Percentiles rank a stretch among this genome's conserved stretches.
Evolutionary conservation across 1,284 basidiomycete genomes (phyloP).

Genomic region (Gomphus bonarii): DNA sequence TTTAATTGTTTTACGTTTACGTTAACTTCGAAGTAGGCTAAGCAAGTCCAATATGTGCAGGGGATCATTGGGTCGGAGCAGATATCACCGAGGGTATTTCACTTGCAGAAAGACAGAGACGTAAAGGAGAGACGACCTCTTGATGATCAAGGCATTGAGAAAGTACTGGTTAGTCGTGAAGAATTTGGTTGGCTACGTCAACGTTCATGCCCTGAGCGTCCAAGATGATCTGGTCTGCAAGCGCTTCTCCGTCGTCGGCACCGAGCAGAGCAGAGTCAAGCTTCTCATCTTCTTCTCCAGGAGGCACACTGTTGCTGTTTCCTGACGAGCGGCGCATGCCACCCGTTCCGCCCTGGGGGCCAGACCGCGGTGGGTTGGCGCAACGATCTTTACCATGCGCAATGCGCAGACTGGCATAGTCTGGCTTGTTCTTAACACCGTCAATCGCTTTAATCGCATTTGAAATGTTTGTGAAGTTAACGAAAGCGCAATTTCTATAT

Average conservation of each 20-base stretch:
- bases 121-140: background rate
- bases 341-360: slow-evolving; percentile 19
- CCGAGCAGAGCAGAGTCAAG: slow-evolving; percentile 8
- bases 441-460: slow-evolving; percentile 96
- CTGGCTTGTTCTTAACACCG: slow-evolving; percentile 76
- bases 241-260: background rate
- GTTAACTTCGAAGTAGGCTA: slow-evolving; percentile 12
- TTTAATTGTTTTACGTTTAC: slow-evolving; percentile 8
- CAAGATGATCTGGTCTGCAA: background rate
- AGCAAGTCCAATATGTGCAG: slow-evolving; percentile 7
- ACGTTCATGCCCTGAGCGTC: slow-evolving; percentile 3
- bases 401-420: slow-evolving; percentile 75
- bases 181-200: slow-evolving; percentile 1
- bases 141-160: background rate
- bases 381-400: slow-evolving; percentile 93
- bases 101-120: background rate
- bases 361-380: slow-evolving; percentile 79
- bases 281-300: slow-evolving; percentile 1
- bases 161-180: background rate
- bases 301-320: slow-evolving; percentile 5
- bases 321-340: slow-evolving; percentile 9
- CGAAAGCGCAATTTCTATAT: slow-evolving; percentile 80
- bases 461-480: slow-evolving; percentile 88
- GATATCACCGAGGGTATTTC: background rate
- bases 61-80: slow-evolving; percentile 1